phyloP scores from a whole-genome alignment of 306 rosid species.

The Vigna trinervia region DNA sequence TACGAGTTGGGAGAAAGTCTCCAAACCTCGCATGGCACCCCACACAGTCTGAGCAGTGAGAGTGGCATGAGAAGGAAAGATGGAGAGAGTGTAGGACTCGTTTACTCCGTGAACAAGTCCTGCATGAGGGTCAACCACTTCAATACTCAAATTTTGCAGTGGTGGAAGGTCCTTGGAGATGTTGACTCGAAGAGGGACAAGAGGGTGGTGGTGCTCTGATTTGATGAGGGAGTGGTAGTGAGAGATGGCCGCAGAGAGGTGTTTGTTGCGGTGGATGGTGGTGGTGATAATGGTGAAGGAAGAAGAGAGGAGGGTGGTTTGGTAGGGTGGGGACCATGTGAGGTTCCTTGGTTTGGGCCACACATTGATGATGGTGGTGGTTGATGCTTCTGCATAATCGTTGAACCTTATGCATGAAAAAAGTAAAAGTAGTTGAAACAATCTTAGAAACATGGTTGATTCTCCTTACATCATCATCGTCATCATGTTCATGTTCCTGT shows the following conservation, averaged over 20 bases:
- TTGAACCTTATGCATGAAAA: background rate
- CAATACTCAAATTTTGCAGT: constrained; percentile 49
- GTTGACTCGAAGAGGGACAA: constrained; percentile 44
- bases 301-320: constrained; percentile 62
- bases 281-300: constrained; percentile 60
- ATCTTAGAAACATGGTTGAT: background rate
- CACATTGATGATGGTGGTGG: constrained; percentile 50
- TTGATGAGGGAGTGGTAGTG: constrained; percentile 63
- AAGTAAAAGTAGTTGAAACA: background rate
- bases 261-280: constrained; percentile 44
- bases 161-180: constrained; percentile 52
- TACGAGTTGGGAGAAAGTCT: constrained; percentile 79
- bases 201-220: constrained; percentile 70
- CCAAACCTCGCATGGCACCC: constrained; percentile 89
- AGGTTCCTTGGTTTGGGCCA: constrained; percentile 84
- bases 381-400: background rate
- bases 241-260: constrained; percentile 61
- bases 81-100: constrained; percentile 72
- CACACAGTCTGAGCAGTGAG: constrained; percentile 58
- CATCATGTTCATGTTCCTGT: no score
- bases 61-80: constrained; percentile 51
- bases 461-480: background rate
- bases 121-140: constrained; percentile 47
- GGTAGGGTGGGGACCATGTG: constrained; percentile 64
- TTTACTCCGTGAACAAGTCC: constrained; percentile 65